Base-by-base conservation (phyloP, 306 rosid genomes). In the Dalbergia cultrata region DNA sequence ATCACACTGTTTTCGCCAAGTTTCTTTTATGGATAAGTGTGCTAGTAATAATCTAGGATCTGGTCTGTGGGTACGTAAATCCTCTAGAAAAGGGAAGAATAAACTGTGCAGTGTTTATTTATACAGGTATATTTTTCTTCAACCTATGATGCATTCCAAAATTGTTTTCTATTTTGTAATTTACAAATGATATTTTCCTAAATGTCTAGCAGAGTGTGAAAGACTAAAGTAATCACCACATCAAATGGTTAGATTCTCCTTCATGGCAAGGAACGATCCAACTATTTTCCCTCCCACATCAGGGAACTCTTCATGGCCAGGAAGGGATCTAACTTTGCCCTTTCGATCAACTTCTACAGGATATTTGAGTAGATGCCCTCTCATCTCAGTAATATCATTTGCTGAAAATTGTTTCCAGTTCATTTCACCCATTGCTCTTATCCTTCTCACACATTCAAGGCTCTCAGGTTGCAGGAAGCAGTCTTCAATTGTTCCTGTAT, bases 261-360 rank as follows among this genome's bases (percentile, higher is more conserved):
- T 95, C 82, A 95, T 95, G 79, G 87, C 99, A 80, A 88, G 88
- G 75, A 95, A 95, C 12, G 99, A 95, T 63, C 99, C 99, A 5
- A 91, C 88, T 75, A 95, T 91, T 79, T 67, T 91, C 49, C 99
- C 98, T 61, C 99, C 99, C 3, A 87, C 96, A 70, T 95, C 99
- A 0, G 99, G 99, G 83, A 95, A 93, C 82, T 82, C 92, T 86
- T 90, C 98, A 19, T 82, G 71, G 67, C 93, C 96, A 8, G 90
- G 93, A 62, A 95, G 88, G 50, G 99, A 10, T 74, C 85, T 88
- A 66, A 95, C 96, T 82, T 90, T 93, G 41, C 99, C 99, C 71
- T 73, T 90, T 66, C 85, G 76, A 89, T 93, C 97, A 43, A 93
- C 96, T 9, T 95, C 96, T 26, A 93, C 98, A 0, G 99, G 99